Percentiles rank a stretch among this genome's conserved stretches.
Evolutionary conservation across 176 grass and related monocot species (phyloP).

Genomic region (Olyra latifolia): DNA sequence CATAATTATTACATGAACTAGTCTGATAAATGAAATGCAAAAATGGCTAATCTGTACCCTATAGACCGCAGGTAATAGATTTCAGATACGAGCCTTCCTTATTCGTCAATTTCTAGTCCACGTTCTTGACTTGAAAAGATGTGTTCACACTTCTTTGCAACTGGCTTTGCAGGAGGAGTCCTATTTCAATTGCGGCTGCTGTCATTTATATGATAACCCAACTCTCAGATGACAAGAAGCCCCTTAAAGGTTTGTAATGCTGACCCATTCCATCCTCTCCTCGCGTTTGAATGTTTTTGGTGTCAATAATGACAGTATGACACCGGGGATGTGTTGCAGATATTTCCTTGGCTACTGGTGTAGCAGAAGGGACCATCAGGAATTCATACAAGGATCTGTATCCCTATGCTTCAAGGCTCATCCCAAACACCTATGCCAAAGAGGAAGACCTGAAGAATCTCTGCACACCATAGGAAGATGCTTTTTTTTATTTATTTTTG

Average conservation of each 20-base stretch:
- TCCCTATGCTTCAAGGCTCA: slow-evolving; percentile 76
- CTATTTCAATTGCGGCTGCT: slow-evolving; percentile 85
- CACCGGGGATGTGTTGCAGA: slow-evolving; percentile 32
- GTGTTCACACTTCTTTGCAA: slow-evolving; percentile 16
- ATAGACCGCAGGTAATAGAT: neutral
- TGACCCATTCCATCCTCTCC: neutral
- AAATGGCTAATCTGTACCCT: neutral
- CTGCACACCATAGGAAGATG: slow-evolving; percentile 57
- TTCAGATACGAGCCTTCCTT: neutral
- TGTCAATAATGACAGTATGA: neutral
- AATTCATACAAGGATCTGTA: slow-evolving; percentile 94
- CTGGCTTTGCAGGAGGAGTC: slow-evolving; percentile 69
- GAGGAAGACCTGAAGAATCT: slow-evolving; percentile 95
- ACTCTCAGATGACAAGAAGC: slow-evolving; percentile 88
- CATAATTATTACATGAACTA: neutral
- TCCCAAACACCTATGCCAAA: slow-evolving; percentile 71
- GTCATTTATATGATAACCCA: slow-evolving; percentile 98
- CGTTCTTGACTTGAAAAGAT: slow-evolving; percentile 6
- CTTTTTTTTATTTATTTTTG: neutral
- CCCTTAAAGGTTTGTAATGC: slow-evolving; percentile 68
- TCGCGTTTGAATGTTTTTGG: neutral
- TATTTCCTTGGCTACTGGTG: slow-evolving; percentile 86
- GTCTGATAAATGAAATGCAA: neutral
- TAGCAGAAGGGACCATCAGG: slow-evolving; percentile 90
- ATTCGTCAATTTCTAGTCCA: neutral